Conservation (phyloP, 345 rosid species). For the Citrus cavaleriei region DNA sequence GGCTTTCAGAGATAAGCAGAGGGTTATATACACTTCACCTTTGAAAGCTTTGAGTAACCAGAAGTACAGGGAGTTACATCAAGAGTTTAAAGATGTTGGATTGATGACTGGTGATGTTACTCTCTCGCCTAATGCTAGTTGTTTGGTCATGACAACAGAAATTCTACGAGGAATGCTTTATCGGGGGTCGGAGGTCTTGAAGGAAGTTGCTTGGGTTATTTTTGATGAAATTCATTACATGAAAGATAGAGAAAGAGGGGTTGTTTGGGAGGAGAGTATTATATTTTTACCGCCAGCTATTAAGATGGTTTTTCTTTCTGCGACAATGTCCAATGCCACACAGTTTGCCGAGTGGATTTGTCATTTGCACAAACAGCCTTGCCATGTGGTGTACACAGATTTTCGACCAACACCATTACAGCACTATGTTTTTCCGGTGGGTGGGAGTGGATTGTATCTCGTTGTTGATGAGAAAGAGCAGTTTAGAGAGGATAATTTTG, state of each 20-base stretch:
- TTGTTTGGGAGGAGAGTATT: slow-evolving; percentile 99
- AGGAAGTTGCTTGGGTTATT: slow-evolving; percentile 98
- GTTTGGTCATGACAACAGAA: slow-evolving; percentile 97
- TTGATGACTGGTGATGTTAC: slow-evolving; percentile 99
- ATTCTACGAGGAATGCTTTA: slow-evolving; percentile 97
- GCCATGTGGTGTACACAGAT: slow-evolving; percentile 97
- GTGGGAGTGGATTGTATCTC: slow-evolving; percentile 87
- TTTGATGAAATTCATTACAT: slow-evolving; percentile 98
- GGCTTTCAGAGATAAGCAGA: slow-evolving; percentile 93
- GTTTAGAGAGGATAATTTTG: slow-evolving; percentile 86
- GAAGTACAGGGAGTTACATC: slow-evolving; percentile 91
- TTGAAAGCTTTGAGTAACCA: slow-evolving; percentile 98
- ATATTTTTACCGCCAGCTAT: slow-evolving; percentile 91
- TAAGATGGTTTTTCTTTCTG: slow-evolving; percentile 98
- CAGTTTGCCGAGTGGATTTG: slow-evolving; percentile 99
- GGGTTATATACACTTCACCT: slow-evolving; percentile 94
- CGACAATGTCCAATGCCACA: slow-evolving; percentile 98
- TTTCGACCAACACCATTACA: slow-evolving; percentile 97
- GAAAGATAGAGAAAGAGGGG: slow-evolving; percentile 98
- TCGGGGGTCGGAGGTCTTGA: slow-evolving; percentile 89
- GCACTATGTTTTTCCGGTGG: slow-evolving; percentile 94
- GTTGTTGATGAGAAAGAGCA: slow-evolving; percentile 96
- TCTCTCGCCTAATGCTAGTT: slow-evolving; percentile 89
- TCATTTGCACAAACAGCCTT: slow-evolving; percentile 88
- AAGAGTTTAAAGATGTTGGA: slow-evolving; percentile 92